A percentile compares a stretch with the other conserved stretches of the same genome.
phyloP scores from a whole-genome alignment of 2,329 filamentous ascomycete genomes.

The Colletotrichum zoysiae region DNA sequence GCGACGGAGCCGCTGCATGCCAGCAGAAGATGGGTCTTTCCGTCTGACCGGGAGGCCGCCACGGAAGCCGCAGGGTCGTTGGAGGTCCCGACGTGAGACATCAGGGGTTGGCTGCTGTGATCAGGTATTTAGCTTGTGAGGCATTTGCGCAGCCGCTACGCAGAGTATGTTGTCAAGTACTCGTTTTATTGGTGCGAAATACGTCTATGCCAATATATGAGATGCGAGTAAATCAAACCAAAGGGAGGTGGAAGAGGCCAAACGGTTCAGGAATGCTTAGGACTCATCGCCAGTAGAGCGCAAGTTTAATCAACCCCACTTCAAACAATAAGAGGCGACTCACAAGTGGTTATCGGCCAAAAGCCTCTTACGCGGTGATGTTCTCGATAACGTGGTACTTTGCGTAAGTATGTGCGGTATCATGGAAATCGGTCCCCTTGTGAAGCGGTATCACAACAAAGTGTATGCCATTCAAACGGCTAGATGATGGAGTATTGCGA shows the following conservation, averaged over 20 bases:
- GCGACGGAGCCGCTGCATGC: constrained; percentile 57
- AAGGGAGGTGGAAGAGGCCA: neutral
- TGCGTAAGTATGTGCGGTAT: neutral
- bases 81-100: constrained; percentile 19
- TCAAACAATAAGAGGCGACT: neutral
- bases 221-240: neutral
- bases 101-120: neutral
- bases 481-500: neutral
- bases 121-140: neutral
- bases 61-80: constrained; percentile 38
- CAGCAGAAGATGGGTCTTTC: constrained; percentile 34
- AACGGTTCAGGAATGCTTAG: neutral
- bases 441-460: neutral
- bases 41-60: constrained; percentile 33
- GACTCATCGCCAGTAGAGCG: neutral
- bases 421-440: too few species aligned
- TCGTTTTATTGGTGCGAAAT: neutral
- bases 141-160: neutral
- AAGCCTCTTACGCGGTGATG: neutral
- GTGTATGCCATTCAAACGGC: neutral
- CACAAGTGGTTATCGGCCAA: neutral
- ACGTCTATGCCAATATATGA: neutral
- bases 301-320: neutral
- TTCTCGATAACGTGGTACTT: neutral
- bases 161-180: neutral